Evolutionary conservation across 345 rosid species (phyloP).

Genomic region (Eucalyptus grandis): DNA sequence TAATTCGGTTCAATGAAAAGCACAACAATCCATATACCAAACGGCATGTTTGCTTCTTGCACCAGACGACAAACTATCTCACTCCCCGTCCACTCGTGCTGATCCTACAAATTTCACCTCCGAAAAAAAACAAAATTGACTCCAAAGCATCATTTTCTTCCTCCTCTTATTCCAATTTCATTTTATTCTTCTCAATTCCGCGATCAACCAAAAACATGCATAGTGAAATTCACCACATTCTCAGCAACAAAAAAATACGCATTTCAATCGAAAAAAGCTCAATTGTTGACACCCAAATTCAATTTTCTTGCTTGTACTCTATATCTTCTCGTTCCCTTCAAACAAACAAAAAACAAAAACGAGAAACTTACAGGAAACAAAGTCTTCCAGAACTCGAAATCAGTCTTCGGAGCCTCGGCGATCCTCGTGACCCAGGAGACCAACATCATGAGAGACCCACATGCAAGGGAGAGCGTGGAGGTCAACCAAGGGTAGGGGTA

Average conservation of each 20-base stretch:
- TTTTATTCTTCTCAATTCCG: neutral
- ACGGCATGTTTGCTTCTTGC: neutral
- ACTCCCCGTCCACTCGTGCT: neutral
- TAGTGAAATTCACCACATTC: neutral
- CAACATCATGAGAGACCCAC: constrained; percentile 96
- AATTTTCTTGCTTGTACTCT: neutral
- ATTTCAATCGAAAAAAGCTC: neutral
- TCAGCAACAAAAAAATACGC: neutral
- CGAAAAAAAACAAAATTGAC: neutral
- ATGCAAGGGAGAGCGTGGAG: constrained; percentile 86
- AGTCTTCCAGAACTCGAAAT: constrained; percentile 89
- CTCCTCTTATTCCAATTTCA: neutral
- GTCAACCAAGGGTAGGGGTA: constrained; percentile 98
- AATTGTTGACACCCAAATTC: neutral
- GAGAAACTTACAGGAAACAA: constrained; percentile 73
- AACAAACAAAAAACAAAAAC: constrained; percentile 17
- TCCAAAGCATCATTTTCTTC: neutral
- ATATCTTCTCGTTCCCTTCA: neutral
- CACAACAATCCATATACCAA: neutral
- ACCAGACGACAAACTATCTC: neutral
- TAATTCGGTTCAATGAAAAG: neutral
- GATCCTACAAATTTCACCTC: neutral
- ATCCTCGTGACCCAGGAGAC: constrained; percentile 83
- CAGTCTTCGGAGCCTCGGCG: constrained; percentile 88
- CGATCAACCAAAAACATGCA: neutral